A percentile compares a stretch with the other conserved stretches of the same genome.
Evolutionary conservation across 208 protist genomes (phyloP).

Genomic region (Trypanosoma mega): DNA sequence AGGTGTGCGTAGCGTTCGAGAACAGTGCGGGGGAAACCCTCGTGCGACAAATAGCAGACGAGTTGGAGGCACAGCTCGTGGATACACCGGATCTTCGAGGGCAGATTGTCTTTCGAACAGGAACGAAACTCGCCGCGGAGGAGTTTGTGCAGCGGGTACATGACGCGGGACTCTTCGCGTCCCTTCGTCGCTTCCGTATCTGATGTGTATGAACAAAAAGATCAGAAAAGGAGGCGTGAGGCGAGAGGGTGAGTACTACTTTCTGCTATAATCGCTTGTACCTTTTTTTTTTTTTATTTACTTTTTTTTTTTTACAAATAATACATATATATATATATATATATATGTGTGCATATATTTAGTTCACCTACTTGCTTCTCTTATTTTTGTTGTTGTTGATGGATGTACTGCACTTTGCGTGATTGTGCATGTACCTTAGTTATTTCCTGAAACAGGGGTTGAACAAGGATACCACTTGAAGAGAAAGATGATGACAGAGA

Average conservation of each 20-base stretch:
- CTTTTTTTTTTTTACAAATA: background rate
- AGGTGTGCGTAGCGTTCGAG: conserved; percentile 28
- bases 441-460: background rate
- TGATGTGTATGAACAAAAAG: no score
- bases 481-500: background rate
- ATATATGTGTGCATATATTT: no score
- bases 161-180: conserved; percentile 30
- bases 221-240: no score
- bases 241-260: background rate
- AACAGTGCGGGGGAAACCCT: conserved; percentile 7
- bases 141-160: conserved; percentile 30
- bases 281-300: background rate
- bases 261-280: background rate
- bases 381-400: conserved; percentile 18
- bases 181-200: conserved; percentile 15
- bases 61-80: conserved; percentile 8
- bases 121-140: conserved; percentile 42
- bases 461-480: background rate
- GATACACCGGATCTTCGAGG: conserved; percentile 4
- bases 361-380: background rate
- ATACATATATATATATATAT: background rate
- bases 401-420: background rate
- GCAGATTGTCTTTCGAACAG: conserved; percentile 25
- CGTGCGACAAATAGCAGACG: conserved; percentile 16
- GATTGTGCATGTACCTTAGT: conserved; percentile 4